Base-by-base conservation (phyloP, 2,329 filamentous ascomycete genomes). In the Erysiphe pulchra region DNA sequence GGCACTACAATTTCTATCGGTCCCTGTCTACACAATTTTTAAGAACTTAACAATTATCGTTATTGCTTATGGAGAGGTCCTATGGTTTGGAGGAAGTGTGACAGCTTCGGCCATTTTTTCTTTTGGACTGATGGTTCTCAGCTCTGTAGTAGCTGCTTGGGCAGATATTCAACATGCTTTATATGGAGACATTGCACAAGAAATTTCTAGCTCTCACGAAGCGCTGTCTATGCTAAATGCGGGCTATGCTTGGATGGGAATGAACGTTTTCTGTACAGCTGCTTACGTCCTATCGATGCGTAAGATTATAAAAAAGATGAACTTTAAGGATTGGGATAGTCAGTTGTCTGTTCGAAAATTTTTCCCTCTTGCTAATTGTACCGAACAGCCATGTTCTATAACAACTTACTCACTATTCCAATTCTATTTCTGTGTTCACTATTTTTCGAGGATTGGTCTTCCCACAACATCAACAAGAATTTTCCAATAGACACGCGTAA, bases 301-400 rank as follows among this genome's bases (percentile, higher is more conserved):
- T 60, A 95, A 95, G 71, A 80, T 92, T 53, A 95, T 98, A 62
- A 95, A 95, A 77, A 75, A 92, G 65, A 94, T 92, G 68, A 94
- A 93, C 70, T 95, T 98, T 67, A 94, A 93, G 71, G 90, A 95
- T 62, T 95, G 92, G 69, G 90, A 98, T 62, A 93, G 87, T 94
- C 71, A 65, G 87, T 76, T 24, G 6, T 6, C n/a, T 18, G 2
- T 17, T 24, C 31, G 10, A 37, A 17, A 34, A 14, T 32, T 8
- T 14, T 8, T 9, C 13, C 34, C 20, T 31, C 28, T 17, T 51
- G 42, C 61, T 67, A 55, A 63, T 57, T 39, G 9, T 38, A 34
- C 20, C 20, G 20, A 47, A 42, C 52, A 95, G 87, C 86, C 58
- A 98, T 95, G 90, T 95, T 90, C 67, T 98, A 98, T 71, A 98